phyloP scores from a whole-genome alignment of 768 basidiomycete genomes.

The Mycena haematopus region DNA sequence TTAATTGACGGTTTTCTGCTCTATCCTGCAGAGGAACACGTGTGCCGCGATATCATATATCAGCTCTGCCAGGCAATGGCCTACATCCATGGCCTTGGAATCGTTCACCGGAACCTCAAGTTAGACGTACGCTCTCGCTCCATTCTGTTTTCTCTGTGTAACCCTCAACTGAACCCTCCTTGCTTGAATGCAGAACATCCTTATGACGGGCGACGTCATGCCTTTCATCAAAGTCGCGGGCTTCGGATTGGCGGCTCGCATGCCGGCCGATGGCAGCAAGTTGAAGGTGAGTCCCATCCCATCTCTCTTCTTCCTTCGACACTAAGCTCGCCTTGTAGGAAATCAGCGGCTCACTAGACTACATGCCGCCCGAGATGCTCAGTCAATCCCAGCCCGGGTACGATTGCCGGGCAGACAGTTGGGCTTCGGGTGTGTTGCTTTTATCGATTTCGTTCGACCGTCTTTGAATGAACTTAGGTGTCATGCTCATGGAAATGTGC shows the following conservation, averaged over 20 bases:
- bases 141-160: background rate
- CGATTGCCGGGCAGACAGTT: conserved; percentile 11
- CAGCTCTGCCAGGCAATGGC: conserved; percentile 21
- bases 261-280: background rate
- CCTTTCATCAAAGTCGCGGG: conserved; percentile 23
- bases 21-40: conserved; percentile 6
- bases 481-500: conserved; percentile 9
- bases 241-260: conserved; percentile 10
- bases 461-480: too few relatives aligned
- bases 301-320: background rate
- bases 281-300: background rate
- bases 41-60: conserved; percentile 19
- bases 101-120: conserved; percentile 21
- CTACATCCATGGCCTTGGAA: conserved; percentile 12
- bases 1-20: background rate
- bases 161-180: background rate
- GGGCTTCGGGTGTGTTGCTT: conserved; percentile 14
- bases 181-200: conserved; percentile 12
- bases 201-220: background rate
- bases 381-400: background rate
- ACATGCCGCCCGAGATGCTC: conserved; percentile 18
- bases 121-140: background rate
- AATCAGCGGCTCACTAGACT: conserved; percentile 4
- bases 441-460: too few relatives aligned
- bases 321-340: background rate